A percentile compares a stretch with the other conserved stretches of the same genome.
These are phyloP conservation scores for Geotrichum candidum DNA, from an alignment of 1,139 yeast species.

Conservation along the genomic window DNA sequence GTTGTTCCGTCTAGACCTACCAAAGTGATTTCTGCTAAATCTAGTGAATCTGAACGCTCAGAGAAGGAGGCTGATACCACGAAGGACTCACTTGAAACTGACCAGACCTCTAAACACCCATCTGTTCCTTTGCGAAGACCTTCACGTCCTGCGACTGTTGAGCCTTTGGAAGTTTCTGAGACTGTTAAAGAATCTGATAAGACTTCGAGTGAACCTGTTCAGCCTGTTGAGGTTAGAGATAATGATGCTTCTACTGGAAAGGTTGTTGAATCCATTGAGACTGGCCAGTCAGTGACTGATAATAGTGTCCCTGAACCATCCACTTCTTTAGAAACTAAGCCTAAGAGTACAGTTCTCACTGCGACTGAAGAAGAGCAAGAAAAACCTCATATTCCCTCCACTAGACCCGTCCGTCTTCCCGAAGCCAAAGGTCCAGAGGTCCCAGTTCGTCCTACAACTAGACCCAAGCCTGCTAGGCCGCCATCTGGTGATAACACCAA, in stretches of 20 bases:
- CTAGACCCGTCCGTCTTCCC: background rate
- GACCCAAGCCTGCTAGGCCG: background rate
- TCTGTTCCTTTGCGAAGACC: background rate
- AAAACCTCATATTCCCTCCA: constrained; percentile 3
- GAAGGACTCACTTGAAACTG: background rate
- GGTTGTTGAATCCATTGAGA: background rate
- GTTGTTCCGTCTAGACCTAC: background rate
- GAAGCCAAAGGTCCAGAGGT: background rate
- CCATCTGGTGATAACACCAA: background rate
- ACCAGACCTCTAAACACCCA: background rate
- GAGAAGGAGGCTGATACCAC: background rate
- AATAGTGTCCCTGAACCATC: background rate
- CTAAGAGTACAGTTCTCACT: background rate
- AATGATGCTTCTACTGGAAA: background rate
- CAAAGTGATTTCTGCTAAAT: background rate
- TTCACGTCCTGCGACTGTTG: background rate
- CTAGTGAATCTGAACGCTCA: background rate
- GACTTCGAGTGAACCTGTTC: background rate
- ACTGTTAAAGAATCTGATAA: background rate
- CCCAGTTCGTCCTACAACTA: background rate
- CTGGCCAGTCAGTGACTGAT: background rate
- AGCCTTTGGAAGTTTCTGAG: background rate
- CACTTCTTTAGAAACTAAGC: background rate
- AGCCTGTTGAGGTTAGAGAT: background rate
- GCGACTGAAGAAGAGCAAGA: background rate